phyloP scores from a whole-genome alignment of 441 rosid genomes.

The Croton laevigatus region DNA sequence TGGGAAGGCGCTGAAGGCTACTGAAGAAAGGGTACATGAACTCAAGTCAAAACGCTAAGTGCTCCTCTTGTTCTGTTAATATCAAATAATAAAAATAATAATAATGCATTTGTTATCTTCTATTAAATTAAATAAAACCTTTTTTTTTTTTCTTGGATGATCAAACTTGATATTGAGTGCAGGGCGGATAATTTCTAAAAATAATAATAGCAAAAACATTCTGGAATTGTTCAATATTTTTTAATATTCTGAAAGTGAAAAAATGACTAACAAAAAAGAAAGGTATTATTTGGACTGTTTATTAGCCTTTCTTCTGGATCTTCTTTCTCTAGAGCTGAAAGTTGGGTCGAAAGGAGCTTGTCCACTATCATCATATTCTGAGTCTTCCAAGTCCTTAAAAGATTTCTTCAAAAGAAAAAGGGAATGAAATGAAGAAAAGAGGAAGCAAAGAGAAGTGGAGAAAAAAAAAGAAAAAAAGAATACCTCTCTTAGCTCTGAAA shows the following conservation, averaged over 20 bases:
- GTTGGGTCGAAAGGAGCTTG: constrained; percentile 42
- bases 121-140: too few relatives aligned
- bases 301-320: constrained; percentile 49
- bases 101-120: too few relatives aligned
- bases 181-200: too few relatives aligned
- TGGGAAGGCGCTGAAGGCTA: constrained; percentile 70
- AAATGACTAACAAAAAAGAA: neutral
- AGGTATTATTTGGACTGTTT: constrained; percentile 29
- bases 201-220: too few relatives aligned
- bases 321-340: constrained; percentile 51
- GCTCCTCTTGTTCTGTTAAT: too few relatives aligned
- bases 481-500: constrained; percentile 63
- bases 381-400: constrained; percentile 47
- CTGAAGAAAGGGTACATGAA: constrained; percentile 75
- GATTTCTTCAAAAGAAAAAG: constrained; percentile 42
- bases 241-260: too few relatives aligned
- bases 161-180: too few relatives aligned
- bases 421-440: neutral
- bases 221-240: too few relatives aligned
- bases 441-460: neutral
- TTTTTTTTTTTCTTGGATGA: too few relatives aligned
- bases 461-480: neutral
- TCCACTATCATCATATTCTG: constrained; percentile 34
- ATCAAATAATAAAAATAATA: too few relatives aligned
- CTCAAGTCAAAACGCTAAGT: constrained; percentile 40